Evolutionary conservation across 345 rosid species (phyloP), one percentile per base, ranked within the genome.

Genomic region (Camelina hispida): DNA sequence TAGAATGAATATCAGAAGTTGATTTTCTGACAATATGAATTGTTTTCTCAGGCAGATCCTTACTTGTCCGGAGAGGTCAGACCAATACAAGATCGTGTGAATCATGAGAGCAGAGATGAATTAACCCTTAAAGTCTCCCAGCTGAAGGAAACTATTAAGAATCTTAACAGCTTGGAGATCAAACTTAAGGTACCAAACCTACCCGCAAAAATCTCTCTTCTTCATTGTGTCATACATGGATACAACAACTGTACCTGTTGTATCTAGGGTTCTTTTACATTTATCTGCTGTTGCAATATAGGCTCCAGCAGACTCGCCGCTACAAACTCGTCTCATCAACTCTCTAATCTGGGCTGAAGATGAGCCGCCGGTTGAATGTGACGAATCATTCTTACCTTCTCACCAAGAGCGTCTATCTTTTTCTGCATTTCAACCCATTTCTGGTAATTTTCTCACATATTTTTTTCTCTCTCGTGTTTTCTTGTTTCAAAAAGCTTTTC

Each of bases 51-150:
- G 97, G 87, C 90, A 79, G 91, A 84, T 70, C 93, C 93, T 65
- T 91, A 84, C 81, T 81, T 84, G 83, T 78, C 75, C 66, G 97
- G 97, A n/a, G 86, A 86, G 74, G 87, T 91, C 79, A 74, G 74
- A 42, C 87, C 97, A 14, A 51, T 81, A 62, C 83, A 77, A 71
- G 95, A 89, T 71, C 90, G 84, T 70, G 14, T 32, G 16, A 69
- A 20, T 80, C 46, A 48, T 64, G 83, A 71, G 44, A 48, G 64
- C 58, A 51, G 80, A 55, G 48, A 73, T 55, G 59, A 68, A 38
- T n/a, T 85, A 56, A 81, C 62, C 54, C 68, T 85, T n/a, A 73
- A 77, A 81, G 51, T 88, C 60, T 64, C 62, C 32, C 30, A 73
- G 62, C 78, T 91, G 15, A 87, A 81, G 78, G 93, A 86, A 50